Base-by-base conservation (phyloP, 1,284 basidiomycete species). In the Melampsora americana region DNA sequence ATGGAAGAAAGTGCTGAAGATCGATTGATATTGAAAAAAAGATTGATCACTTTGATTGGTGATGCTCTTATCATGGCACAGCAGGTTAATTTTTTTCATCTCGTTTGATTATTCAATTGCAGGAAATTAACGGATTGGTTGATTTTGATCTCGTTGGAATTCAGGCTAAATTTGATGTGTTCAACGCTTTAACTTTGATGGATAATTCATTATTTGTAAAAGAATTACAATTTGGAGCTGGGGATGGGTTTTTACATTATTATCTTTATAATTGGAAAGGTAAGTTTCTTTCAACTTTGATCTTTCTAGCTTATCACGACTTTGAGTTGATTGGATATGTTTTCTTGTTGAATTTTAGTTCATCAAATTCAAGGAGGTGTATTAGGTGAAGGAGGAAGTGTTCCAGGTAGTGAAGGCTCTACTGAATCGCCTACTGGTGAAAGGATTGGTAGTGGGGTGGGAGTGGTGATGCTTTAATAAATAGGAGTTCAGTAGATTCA, bases 181-280 rank as follows among this genome's bases (percentile, higher is more conserved):
- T 99, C 83, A 99, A 99, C 83, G 92, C 92, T 0, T 84, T 99
- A 77, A 95, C 94, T 11, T 84, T 97, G 77, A 92, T 98, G 90
- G 96, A 99, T 83, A 99, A 97, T 83, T 86, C 89, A 77, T 83
- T 87, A 66, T 90, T 99, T 84, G 82, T 99, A 71, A 84, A 88
- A 44, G 92, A 95, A 77, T 86, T 80, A 50, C 81, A 95, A 91
- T 98, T 97, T 80, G 95, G 93, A 9, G 85, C 87, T 6, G 95
- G 95, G 2, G 92, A 96, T 81, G 95, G 95, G 2, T 87, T 90
- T 82, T 86, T 98, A 62, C 91, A 92, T 79, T 92, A 90, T 83
- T 96, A 97, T 83, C 84, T 97, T 71, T 97, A 94, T 84, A 95
- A 95, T 83, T 95, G 92, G 92, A 87, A 89, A 78, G 93, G 92